phyloP scores from a whole-genome alignment of 208 protist species.

The Trypanosomatidae sp. region DNA sequence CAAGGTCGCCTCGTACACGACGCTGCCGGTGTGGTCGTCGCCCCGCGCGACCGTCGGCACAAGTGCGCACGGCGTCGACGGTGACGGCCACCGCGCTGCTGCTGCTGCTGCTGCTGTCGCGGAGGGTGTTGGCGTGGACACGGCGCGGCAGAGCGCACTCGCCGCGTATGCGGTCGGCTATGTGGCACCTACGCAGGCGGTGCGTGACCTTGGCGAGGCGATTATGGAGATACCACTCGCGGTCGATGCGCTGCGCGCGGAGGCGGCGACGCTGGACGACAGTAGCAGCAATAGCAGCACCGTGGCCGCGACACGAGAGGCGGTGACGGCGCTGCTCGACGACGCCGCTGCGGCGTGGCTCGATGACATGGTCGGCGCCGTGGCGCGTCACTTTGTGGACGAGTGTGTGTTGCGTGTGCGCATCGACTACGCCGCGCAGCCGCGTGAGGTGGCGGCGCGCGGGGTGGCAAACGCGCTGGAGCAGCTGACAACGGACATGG shows the following conservation, averaged over 20 bases:
- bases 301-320: not conserved
- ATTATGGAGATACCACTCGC: slow-evolving; percentile 73
- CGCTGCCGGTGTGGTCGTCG: slow-evolving; percentile 24
- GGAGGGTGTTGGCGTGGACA: too few relatives aligned
- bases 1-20: slow-evolving; percentile 17
- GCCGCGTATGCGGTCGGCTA: slow-evolving; percentile 15
- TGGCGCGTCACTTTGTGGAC: slow-evolving; percentile 35
- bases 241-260: slow-evolving; percentile 33
- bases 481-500: slow-evolving; percentile 50
- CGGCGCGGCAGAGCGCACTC: not conserved
- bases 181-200: slow-evolving; percentile 21
- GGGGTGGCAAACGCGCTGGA: slow-evolving; percentile 22
- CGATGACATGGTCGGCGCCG: slow-evolving; percentile 34
- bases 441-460: not conserved
- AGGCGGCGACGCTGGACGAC: not conserved
- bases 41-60: not conserved
- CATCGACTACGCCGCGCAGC: slow-evolving; percentile 15
- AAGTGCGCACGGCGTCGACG: too few relatives aligned
- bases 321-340: slow-evolving; percentile 30
- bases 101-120: too few relatives aligned
- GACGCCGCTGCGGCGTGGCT: slow-evolving; percentile 48
- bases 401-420: slow-evolving; percentile 25
- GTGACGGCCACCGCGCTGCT: too few relatives aligned
- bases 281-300: not conserved
- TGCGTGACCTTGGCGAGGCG: slow-evolving; percentile 60